Evolutionary conservation across 2,329 filamentous ascomycete genomes (phyloP), one percentile per base, ranked within the genome.

Genomic region (Scedosporium apiospermum): DNA sequence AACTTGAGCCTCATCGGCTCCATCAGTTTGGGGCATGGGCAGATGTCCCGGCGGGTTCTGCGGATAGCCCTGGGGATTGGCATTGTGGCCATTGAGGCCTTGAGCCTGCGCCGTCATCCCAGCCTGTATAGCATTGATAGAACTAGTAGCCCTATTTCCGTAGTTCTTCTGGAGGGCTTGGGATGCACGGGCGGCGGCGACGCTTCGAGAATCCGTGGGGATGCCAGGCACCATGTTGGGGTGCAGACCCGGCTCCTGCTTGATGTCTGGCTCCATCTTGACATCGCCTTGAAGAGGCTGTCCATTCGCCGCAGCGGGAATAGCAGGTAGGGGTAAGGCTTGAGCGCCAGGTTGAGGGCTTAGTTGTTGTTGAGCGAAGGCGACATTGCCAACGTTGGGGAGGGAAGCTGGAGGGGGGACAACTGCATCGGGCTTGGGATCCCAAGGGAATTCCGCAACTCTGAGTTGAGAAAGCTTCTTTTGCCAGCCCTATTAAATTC

Each of bases 401-500:
- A 71, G 69, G 9, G 60, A 38, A 55, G 62, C 62, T 2, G 64
- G n/a, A 16, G 27, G 26, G 10, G 57, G 70, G 66, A 63, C 72
- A 74, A 58, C 71, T 71, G 60, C 70, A 67, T 65, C 74, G 72
- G 6, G 69, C 65, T 89, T 88, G 53, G 95, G 93, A 72, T 99
- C 95, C 95, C 95, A 99, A 10, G 95, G 93, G 73, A 98, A 97
- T 63, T 85, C 80, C 64, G 95, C 95, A 65, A 98, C 88, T 67
- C 89, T 86, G 67, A 96, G 86, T 68, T 87, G 86, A 1, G 93
- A 89, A 42, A 99, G 82, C 76, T 96, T 97, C 69, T 88, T 82
- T 80, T 98, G 93, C 95, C 95, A 99, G 77, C 88, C 90, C 93
- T 98, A 70, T 57, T 57, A 62, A 51, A 66, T 64, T 6, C 60